Conservation (phyloP, 2,329 filamentous ascomycete genomes). For the Lachnellula hyalina region DNA sequence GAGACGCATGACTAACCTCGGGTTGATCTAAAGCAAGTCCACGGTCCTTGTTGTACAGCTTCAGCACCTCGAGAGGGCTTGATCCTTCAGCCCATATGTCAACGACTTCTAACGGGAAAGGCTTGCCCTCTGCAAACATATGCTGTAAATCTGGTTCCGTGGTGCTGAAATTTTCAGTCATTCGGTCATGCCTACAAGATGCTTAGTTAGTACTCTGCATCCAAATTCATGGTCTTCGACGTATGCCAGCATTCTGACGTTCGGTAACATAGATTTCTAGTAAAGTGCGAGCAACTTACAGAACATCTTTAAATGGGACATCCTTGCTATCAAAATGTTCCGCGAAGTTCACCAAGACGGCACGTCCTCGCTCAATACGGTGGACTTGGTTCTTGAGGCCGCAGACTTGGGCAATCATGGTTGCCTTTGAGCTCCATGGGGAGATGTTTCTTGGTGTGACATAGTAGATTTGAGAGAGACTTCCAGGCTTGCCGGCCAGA, state of each 20-base stretch:
- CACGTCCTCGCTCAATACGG: constrained; percentile 82
- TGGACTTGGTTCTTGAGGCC: constrained; percentile 65
- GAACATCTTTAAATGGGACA: constrained; percentile 59
- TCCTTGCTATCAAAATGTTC: constrained; percentile 41
- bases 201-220: not conserved
- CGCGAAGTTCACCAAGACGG: constrained; percentile 64
- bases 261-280: too few relatives aligned
- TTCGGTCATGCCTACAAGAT: constrained; percentile 64
- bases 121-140: constrained; percentile 71
- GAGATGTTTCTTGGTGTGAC: constrained; percentile 82
- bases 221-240: not conserved
- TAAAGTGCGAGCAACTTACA: constrained; percentile 37
- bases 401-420: constrained; percentile 88
- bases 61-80: constrained; percentile 65
- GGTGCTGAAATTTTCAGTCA: constrained; percentile 79
- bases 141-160: constrained; percentile 61
- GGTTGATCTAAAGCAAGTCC: constrained; percentile 82
- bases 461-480: constrained; percentile 40
- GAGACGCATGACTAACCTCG: constrained; percentile 42
- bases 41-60: constrained; percentile 76
- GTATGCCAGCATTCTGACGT: too few relatives aligned
- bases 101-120: constrained; percentile 64
- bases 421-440: constrained; percentile 96
- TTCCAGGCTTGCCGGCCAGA: constrained; percentile 11
- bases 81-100: constrained; percentile 62